These are phyloP conservation scores for Polygonum aviculare DNA, from an alignment of 148 eudicot species.

Conservation along the genomic window DNA sequence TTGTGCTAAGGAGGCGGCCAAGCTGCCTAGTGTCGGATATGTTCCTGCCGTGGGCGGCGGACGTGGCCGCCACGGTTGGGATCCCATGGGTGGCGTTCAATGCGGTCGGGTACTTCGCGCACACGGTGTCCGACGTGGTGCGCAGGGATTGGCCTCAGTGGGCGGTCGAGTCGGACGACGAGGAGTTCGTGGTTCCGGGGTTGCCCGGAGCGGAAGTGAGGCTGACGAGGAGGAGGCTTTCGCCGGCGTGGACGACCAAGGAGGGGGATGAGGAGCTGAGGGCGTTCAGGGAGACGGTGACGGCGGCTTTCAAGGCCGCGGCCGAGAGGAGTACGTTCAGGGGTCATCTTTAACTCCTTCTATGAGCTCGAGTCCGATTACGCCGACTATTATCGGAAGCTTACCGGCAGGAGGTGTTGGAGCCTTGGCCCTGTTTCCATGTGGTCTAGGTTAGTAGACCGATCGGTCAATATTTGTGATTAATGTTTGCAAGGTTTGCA, in stretches of 20 bases:
- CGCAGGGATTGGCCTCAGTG: constrained; percentile 20
- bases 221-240: constrained; percentile 20
- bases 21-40: constrained; percentile 34
- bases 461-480: no score
- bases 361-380: constrained; percentile 24
- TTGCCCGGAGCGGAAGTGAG: constrained; percentile 30
- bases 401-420: constrained; percentile 20
- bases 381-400: constrained; percentile 11
- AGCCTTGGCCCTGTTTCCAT: constrained; percentile 28
- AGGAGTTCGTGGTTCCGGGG: constrained; percentile 23
- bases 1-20: constrained; percentile 14
- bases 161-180: constrained; percentile 32
- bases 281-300: not conserved
- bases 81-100: constrained; percentile 52
- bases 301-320: not conserved
- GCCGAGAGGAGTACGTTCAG: constrained; percentile 9
- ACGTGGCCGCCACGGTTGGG: constrained; percentile 21
- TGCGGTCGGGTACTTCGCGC: constrained; percentile 31
- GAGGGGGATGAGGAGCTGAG: not conserved
- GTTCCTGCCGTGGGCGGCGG: constrained; percentile 42
- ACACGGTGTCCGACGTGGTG: constrained; percentile 18
- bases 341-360: constrained; percentile 27
- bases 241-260: not conserved
- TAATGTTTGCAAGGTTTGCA: no score
- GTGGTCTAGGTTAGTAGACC: constrained; percentile 4